These are phyloP conservation scores for Lactifluus rugatus DNA, from an alignment of 768 basidiomycete genomes.

Conservation along the genomic window DNA sequence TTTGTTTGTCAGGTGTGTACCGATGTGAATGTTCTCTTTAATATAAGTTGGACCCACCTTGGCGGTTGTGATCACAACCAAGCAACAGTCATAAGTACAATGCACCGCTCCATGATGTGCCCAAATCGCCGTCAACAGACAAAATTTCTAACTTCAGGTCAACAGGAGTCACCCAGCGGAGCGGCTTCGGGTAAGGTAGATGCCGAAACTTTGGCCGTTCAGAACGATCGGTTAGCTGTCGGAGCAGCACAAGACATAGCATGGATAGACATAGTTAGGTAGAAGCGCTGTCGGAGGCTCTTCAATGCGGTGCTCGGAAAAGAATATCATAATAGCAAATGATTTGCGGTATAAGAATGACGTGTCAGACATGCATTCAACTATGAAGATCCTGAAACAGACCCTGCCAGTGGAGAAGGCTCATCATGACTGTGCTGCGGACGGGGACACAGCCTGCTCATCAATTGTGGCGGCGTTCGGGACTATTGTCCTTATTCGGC, in stretches of 20 bases:
- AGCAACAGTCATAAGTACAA: not conserved
- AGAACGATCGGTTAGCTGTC: slow-evolving; percentile 6
- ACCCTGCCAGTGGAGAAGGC: not conserved
- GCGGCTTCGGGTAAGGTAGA: slow-evolving; percentile 9
- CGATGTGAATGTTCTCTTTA: not conserved
- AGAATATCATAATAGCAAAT: not conserved
- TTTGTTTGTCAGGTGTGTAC: not conserved
- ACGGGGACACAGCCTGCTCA: not conserved
- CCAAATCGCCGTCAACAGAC: slow-evolving; percentile 5
- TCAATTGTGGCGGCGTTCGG: not conserved
- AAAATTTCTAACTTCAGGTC: slow-evolving; percentile 2
- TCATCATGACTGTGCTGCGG: not conserved
- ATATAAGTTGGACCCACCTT: slow-evolving; percentile 4
- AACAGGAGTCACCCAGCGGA: slow-evolving; percentile 4
- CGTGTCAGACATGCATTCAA: not conserved
- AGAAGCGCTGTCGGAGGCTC: slow-evolving; percentile 3
- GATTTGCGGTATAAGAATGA: not conserved
- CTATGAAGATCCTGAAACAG: slow-evolving; percentile 6
- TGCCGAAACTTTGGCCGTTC: not conserved
- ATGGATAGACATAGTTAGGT: not conserved
- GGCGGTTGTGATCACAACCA: not conserved
- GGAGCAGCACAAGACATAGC: slow-evolving; percentile 3
- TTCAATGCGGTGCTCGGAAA: slow-evolving; percentile 9
- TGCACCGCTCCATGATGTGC: slow-evolving; percentile 4
- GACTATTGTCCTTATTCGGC: slow-evolving; percentile 1